A percentile compares a stretch with the other conserved stretches of the same genome.
These are phyloP conservation scores for Verticillium dahliae DNA, from an alignment of 2,329 filamentous ascomycete species.

Conservation along the genomic window DNA sequence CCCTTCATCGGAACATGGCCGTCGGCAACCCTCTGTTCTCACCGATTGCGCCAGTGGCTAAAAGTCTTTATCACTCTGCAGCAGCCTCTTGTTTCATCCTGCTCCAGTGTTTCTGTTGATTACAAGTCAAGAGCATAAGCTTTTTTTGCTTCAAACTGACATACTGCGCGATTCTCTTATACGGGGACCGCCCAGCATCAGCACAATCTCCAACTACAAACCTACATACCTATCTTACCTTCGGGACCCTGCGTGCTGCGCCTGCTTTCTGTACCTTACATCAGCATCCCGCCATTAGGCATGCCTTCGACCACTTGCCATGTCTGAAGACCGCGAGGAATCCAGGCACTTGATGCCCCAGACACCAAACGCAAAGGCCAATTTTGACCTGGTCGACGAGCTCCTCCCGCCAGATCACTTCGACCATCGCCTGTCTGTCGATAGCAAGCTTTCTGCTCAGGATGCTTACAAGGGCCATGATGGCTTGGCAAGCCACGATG, in stretches of 20 bases:
- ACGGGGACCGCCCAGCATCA: not conserved
- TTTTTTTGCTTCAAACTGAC: not conserved
- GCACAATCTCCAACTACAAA: not conserved
- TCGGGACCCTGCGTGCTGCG: not conserved
- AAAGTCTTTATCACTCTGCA: not conserved
- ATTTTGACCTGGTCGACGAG: conserved; percentile 14
- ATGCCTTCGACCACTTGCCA: conserved; percentile 2
- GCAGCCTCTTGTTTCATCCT: not conserved
- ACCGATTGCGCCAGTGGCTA: not conserved
- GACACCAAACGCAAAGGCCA: conserved; percentile 13
- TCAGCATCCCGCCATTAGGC: not conserved
- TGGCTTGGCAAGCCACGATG: conserved; percentile 20
- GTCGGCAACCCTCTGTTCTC: not conserved
- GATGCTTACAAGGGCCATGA: conserved; percentile 9
- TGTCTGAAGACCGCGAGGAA: conserved; percentile 13
- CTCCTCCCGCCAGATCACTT: conserved; percentile 14
- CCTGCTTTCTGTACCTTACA: not conserved
- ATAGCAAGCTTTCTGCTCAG: conserved; percentile 14
- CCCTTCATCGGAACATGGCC: not conserved
- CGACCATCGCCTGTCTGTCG: conserved; percentile 18
- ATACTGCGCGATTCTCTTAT: not conserved
- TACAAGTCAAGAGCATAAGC: not conserved
- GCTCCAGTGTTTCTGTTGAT: not conserved
- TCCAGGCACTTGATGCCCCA: conserved; percentile 13
- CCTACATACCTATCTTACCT: too few species aligned